Percentiles rank a stretch among this genome's conserved stretches.
Evolutionary conservation across 192 early-diverging fungal genomes (phyloP).

Genomic region (Piromyces finnis): DNA sequence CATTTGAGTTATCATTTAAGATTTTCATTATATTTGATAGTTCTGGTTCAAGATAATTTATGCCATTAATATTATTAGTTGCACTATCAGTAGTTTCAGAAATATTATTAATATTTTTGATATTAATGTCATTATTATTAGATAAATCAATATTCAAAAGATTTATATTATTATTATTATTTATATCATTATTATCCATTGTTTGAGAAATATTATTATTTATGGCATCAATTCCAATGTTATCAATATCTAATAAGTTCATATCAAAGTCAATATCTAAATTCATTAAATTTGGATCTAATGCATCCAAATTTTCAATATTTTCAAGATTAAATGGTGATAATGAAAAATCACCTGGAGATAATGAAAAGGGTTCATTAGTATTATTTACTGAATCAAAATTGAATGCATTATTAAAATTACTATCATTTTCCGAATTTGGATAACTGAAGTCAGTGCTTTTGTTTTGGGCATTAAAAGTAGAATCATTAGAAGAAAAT

Average conservation of each 20-base stretch:
- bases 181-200: background rate
- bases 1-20: too few relatives aligned
- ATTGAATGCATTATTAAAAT: background rate
- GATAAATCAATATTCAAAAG: background rate
- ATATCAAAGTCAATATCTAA: background rate
- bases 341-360: background rate
- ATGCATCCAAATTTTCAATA: background rate
- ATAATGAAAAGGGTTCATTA: background rate
- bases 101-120: background rate
- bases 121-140: background rate
- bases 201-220: background rate
- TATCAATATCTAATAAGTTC: background rate
- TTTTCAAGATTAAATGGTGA: background rate
- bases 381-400: background rate
- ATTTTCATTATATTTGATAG: too few relatives aligned
- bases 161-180: background rate
- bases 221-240: background rate
- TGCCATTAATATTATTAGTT: too few relatives aligned
- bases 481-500: background rate
- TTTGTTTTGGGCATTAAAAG: background rate
- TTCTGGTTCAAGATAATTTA: too few relatives aligned
- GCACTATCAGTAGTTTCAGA: too few relatives aligned
- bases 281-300: background rate
- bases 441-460: background rate
- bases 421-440: background rate